These are phyloP conservation scores for Pythium angustatum DNA, from an alignment of 352 stramenopile species.

Conservation along the genomic window DNA sequence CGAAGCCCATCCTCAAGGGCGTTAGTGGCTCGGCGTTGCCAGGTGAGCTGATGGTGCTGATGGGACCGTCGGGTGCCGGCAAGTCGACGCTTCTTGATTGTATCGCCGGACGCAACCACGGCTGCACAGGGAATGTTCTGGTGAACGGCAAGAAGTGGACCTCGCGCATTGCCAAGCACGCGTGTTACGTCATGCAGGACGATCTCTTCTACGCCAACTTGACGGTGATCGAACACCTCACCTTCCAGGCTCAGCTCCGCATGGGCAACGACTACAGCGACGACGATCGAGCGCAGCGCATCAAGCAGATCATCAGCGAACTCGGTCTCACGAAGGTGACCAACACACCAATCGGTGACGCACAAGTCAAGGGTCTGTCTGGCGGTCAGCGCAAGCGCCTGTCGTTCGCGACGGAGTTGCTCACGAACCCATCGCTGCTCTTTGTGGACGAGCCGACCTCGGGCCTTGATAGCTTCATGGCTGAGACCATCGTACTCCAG, in stretches of 20 bases:
- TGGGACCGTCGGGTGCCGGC: constrained; percentile 56
- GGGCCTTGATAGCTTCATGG: constrained; percentile 59
- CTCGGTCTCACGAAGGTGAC: constrained; percentile 38
- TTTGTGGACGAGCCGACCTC: constrained; percentile 87
- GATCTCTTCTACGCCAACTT: constrained; percentile 89
- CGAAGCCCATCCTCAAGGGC: constrained; percentile 47
- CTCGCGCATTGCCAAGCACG: constrained; percentile 36
- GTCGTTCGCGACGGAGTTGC: constrained; percentile 69
- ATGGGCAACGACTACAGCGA: constrained; percentile 47
- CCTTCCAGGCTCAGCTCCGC: constrained; percentile 84
- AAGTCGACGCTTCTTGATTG: constrained; percentile 63
- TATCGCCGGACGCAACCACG: constrained; percentile 42
- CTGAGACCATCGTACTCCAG: constrained; percentile 48
- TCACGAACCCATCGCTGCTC: constrained; percentile 79
- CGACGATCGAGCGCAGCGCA: constrained; percentile 40
- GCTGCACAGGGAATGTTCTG: constrained; percentile 32
- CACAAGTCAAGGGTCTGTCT: constrained; percentile 64
- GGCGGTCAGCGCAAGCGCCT: constrained; percentile 58
- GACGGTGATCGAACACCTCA: constrained; percentile 86
- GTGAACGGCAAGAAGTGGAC: constrained; percentile 47
- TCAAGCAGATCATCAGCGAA: constrained; percentile 40
- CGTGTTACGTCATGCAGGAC: constrained; percentile 90
- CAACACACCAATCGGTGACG: constrained; percentile 63
- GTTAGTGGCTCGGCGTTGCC: constrained; percentile 44
- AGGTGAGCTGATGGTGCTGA: constrained; percentile 53